Conservation (phyloP, 2,329 filamentous ascomycete genomes). For the Penicillium nordicum region DNA sequence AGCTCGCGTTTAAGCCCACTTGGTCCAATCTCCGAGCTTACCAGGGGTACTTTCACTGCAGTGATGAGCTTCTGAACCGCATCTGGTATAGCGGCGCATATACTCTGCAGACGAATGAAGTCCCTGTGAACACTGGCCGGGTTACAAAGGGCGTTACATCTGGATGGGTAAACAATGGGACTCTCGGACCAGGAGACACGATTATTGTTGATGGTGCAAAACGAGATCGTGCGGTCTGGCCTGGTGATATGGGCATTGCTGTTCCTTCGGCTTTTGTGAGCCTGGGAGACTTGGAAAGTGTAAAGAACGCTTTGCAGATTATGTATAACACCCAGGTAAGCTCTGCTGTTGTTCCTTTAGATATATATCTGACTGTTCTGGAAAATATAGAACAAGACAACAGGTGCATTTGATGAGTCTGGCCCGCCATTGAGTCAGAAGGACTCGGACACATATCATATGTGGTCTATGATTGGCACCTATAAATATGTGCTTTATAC, state of each 20-base stretch:
- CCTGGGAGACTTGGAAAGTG: slow-evolving; percentile 46
- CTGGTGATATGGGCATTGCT: slow-evolving; percentile 52
- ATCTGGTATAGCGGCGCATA: slow-evolving; percentile 58
- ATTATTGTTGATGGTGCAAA: slow-evolving; percentile 47
- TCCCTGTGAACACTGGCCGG: slow-evolving; percentile 39
- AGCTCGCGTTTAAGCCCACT: slow-evolving; percentile 50
- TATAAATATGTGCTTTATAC: slow-evolving; percentile 59
- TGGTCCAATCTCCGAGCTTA: slow-evolving; percentile 53
- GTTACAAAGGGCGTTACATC: slow-evolving; percentile 27
- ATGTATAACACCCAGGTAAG: slow-evolving; percentile 47
- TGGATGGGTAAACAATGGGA: slow-evolving; percentile 43
- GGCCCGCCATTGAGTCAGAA: slow-evolving; percentile 35
- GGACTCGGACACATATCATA: slow-evolving; percentile 37
- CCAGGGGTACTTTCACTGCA: slow-evolving; percentile 53
- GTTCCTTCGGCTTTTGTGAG: slow-evolving; percentile 46
- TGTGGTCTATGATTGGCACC: slow-evolving; percentile 57
- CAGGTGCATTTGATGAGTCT: slow-evolving; percentile 36
- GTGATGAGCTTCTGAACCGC: slow-evolving; percentile 51
- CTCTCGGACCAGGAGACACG: slow-evolving; percentile 39
- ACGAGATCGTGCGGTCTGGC: slow-evolving; percentile 44
- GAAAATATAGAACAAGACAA: slow-evolving; percentile 22
- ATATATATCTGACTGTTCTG: not conserved
- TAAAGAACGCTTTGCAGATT: slow-evolving; percentile 47
- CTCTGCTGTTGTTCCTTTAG: not conserved
- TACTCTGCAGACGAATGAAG: slow-evolving; percentile 49